Conservation (phyloP, 805 yeast species). For the Pichia occidentalis region DNA sequence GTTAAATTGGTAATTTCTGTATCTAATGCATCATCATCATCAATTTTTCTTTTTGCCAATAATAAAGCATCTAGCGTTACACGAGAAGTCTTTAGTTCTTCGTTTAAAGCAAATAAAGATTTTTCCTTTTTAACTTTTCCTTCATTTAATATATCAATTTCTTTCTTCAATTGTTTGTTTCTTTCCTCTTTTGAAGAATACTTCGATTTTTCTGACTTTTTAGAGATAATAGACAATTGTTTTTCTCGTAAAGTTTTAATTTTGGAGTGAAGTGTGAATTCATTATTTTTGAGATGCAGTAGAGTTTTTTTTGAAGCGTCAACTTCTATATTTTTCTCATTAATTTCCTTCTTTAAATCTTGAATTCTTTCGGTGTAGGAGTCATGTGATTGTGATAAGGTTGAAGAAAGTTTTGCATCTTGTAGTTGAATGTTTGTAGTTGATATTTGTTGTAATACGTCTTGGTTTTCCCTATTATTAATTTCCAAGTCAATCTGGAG, state of each 20-base stretch:
- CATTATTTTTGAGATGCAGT: constrained; percentile 33
- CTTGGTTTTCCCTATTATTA: constrained; percentile 42
- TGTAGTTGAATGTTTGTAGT: constrained; percentile 5
- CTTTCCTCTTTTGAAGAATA: constrained; percentile 54
- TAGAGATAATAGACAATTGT: constrained; percentile 58
- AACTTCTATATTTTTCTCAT: constrained; percentile 36
- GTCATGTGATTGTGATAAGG: constrained; percentile 13
- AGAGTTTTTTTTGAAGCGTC: constrained; percentile 40
- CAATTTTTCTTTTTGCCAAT: background rate
- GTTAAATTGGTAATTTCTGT: constrained; percentile 20
- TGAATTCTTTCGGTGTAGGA: constrained; percentile 27
- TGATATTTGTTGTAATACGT: constrained; percentile 41
- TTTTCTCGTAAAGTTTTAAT: constrained; percentile 37
- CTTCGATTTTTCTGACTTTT: constrained; percentile 61
- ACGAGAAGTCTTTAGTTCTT: constrained; percentile 32
- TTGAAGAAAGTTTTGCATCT: constrained; percentile 40
- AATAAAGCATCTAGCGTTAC: constrained; percentile 13
- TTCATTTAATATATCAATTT: constrained; percentile 33
- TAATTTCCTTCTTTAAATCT: constrained; percentile 33
- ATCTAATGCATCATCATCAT: constrained; percentile 25
- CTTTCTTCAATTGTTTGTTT: constrained; percentile 55
- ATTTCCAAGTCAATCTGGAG: constrained; percentile 51
- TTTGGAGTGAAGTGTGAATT: constrained; percentile 35
- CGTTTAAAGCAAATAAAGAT: constrained; percentile 31
- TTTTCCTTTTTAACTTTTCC: constrained; percentile 21